Conservation (phyloP, 192 early-diverging fungal genomes). For the Coemansia pectinata region DNA sequence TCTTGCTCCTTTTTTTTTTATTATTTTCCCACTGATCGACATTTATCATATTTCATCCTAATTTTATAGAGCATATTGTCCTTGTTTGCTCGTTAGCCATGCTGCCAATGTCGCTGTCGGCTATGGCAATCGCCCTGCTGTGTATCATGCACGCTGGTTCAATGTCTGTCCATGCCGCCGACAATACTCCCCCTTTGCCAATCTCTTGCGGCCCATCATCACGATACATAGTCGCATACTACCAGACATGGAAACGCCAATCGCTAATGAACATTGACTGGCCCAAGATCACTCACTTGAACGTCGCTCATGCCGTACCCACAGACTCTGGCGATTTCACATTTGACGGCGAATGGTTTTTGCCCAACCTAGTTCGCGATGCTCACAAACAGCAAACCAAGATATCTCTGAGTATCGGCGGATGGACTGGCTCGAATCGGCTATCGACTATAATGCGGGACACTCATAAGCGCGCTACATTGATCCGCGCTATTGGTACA, state of each 20-base stretch:
- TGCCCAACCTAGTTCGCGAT: conserved; percentile 51
- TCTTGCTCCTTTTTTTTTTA: background rate
- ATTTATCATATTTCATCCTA: background rate
- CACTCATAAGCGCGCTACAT: conserved; percentile 51
- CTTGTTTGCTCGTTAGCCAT: background rate
- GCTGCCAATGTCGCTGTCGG: conserved; percentile 2
- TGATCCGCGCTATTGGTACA: conserved; percentile 60
- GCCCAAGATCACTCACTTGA: conserved; percentile 42
- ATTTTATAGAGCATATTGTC: background rate
- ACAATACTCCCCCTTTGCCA: background rate
- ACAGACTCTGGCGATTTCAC: conserved; percentile 52
- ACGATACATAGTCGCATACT: conserved; percentile 53
- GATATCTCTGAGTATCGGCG: conserved; percentile 66
- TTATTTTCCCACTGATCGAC: background rate
- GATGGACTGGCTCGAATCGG: conserved; percentile 74
- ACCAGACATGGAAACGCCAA: conserved; percentile 47
- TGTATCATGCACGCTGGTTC: background rate
- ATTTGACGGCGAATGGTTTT: conserved; percentile 57
- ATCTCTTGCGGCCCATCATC: conserved; percentile 37
- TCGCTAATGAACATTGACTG: conserved; percentile 54
- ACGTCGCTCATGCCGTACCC: conserved; percentile 56
- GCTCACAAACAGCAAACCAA: conserved; percentile 56
- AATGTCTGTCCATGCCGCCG: background rate
- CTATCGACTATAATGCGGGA: conserved; percentile 61
- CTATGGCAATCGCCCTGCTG: background rate